phyloP scores from a whole-genome alignment of 169 alveolate genomes.

The Eimeria brunetti region DNA sequence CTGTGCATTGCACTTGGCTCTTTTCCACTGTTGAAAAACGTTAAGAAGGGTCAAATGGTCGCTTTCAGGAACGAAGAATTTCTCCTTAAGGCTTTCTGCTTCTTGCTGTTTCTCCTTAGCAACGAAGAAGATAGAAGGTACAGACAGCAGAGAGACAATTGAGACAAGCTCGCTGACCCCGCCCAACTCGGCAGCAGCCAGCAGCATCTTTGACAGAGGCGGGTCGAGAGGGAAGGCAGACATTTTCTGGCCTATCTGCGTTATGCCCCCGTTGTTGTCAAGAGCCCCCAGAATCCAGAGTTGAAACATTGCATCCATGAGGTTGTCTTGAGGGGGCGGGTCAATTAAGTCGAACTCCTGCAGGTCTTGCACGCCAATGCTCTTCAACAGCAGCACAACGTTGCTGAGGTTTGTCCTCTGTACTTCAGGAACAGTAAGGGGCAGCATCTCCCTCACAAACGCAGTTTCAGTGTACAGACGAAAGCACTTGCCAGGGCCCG shows the following conservation, averaged over 20 bases:
- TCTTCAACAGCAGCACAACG: slow-evolving; percentile 98
- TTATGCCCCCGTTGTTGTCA: slow-evolving; percentile 90
- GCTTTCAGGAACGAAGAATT: slow-evolving; percentile 99
- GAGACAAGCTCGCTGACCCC: slow-evolving; percentile 98
- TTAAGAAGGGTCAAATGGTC: slow-evolving; percentile 99
- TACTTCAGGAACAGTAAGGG: slow-evolving; percentile 99
- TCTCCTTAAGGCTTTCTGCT: slow-evolving; percentile 98
- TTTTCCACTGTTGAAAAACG: slow-evolving; percentile 99
- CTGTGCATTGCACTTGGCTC: slow-evolving; percentile 91
- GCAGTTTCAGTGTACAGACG: slow-evolving; percentile 99
- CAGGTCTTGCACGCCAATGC: slow-evolving; percentile 96
- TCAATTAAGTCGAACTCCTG: slow-evolving; percentile 99
- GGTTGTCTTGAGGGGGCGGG: slow-evolving; percentile 96
- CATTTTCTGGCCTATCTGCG: slow-evolving; percentile 97
- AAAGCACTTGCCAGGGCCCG: slow-evolving; percentile 99
- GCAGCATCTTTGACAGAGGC: slow-evolving; percentile 98
- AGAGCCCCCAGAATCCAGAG: slow-evolving; percentile 93
- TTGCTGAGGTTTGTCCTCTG: slow-evolving; percentile 99
- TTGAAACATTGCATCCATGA: slow-evolving; percentile 93
- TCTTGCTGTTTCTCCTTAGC: slow-evolving; percentile 98
- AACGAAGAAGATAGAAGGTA: slow-evolving; percentile 98
- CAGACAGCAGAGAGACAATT: slow-evolving; percentile 98
- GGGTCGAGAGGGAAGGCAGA: slow-evolving; percentile 99
- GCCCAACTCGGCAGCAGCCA: slow-evolving; percentile 91
- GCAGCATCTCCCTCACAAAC: slow-evolving; percentile 97